phyloP scores from a whole-genome alignment of 2,329 filamentous ascomycete species.

The Fonsecaea erecta region DNA sequence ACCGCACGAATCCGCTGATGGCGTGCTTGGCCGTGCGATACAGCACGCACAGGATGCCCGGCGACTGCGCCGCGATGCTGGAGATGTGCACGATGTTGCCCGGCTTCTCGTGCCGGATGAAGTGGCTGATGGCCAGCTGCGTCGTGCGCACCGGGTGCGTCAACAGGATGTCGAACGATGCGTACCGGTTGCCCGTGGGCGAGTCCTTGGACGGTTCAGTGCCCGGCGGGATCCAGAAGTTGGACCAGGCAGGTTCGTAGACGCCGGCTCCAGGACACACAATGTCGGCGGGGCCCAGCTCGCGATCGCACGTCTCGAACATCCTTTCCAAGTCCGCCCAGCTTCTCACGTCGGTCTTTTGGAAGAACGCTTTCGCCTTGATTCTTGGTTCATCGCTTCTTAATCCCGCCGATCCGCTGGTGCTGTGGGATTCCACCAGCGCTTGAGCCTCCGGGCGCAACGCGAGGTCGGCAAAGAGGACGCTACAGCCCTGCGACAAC shows the following conservation, averaged over 20 bases:
- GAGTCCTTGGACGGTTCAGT: slow-evolving; percentile 41
- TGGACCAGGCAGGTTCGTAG: slow-evolving; percentile 49
- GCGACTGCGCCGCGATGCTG: too few species aligned
- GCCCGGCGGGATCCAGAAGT: slow-evolving; percentile 56
- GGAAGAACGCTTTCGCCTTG: slow-evolving; percentile 45
- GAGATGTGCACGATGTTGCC: too few species aligned
- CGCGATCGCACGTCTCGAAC: slow-evolving; percentile 53
- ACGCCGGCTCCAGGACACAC: slow-evolving; percentile 54
- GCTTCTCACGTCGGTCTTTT: slow-evolving; percentile 51
- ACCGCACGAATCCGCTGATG: too few species aligned
- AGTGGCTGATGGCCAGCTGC: slow-evolving; percentile 54
- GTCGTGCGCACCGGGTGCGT: slow-evolving; percentile 52
- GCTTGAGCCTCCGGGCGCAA: slow-evolving; percentile 50
- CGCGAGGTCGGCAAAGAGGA: slow-evolving; percentile 50
- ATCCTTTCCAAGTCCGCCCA: slow-evolving; percentile 55
- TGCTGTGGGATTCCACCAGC: slow-evolving; percentile 41
- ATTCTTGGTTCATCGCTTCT: not conserved
- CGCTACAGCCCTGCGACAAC: slow-evolving; percentile 50
- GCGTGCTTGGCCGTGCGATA: too few species aligned
- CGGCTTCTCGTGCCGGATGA: too few species aligned
- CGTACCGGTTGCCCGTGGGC: slow-evolving; percentile 42
- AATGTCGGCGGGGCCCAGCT: slow-evolving; percentile 54
- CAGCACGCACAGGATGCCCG: too few species aligned
- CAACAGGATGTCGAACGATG: slow-evolving; percentile 55
- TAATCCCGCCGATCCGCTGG: too few species aligned